These are phyloP conservation scores for Aspergillus unguis DNA, from an alignment of 2,329 filamentous ascomycete genomes.

Conservation along the genomic window DNA sequence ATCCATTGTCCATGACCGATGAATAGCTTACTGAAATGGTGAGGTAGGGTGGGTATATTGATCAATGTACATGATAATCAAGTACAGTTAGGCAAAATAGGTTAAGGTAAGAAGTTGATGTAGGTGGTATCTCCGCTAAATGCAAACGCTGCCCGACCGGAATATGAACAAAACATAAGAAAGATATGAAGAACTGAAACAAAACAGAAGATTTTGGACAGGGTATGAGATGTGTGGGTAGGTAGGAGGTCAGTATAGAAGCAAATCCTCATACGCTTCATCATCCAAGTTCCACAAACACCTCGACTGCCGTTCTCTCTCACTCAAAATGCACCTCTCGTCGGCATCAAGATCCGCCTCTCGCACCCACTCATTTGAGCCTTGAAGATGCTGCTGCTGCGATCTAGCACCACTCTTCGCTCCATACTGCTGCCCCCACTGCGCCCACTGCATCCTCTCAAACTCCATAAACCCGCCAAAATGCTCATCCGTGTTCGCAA, in stretches of 20 bases:
- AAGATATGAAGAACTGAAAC: no score
- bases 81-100: no score
- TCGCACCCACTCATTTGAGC: constrained; percentile 35
- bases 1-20: no score
- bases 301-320: constrained; percentile 33
- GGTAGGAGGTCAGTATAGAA: constrained; percentile 14
- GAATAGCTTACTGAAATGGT: no score
- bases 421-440: constrained; percentile 38
- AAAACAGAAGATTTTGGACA: no score
- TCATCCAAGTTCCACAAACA: constrained; percentile 33
- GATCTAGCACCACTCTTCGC: neutral
- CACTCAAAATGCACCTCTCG: constrained; percentile 33
- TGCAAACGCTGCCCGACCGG: no score
- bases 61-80: no score
- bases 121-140: no score
- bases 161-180: no score
- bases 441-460: constrained; percentile 25
- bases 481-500: constrained; percentile 42
- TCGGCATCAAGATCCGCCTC: constrained; percentile 36
- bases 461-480: constrained; percentile 47
- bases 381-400: constrained; percentile 23
- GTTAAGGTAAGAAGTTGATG: no score
- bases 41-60: no score
- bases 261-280: constrained; percentile 34
- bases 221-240: neutral